Conservation (phyloP, 1,284 basidiomycete species). For the Melampsora americana region DNA sequence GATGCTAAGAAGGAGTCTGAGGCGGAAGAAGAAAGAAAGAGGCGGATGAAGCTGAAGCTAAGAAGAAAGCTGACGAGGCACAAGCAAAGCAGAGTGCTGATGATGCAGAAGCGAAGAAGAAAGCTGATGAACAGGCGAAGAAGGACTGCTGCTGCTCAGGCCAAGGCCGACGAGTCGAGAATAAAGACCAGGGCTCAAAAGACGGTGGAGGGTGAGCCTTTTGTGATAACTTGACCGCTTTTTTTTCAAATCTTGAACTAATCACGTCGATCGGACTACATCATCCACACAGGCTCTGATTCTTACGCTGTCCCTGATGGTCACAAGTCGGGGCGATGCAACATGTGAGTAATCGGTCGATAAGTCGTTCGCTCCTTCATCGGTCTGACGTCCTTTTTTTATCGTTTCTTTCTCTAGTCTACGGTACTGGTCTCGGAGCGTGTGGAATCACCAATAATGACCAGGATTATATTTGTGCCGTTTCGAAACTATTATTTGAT, state of each 20-base stretch:
- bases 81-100: constrained; percentile 45
- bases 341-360: neutral
- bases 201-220: neutral
- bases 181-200: neutral
- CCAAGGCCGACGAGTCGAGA: constrained; percentile 3
- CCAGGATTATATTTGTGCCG: constrained; percentile 62
- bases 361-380: neutral
- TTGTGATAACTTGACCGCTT: neutral
- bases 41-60: constrained; percentile 34
- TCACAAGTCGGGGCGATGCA: neutral
- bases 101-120: constrained; percentile 43
- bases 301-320: neutral
- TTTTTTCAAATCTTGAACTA: neutral
- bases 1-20: constrained; percentile 11
- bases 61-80: constrained; percentile 8
- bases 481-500: constrained; percentile 63
- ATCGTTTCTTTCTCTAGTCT: constrained; percentile 50
- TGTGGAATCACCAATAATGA: constrained; percentile 65
- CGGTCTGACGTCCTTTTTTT: neutral
- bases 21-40: neutral
- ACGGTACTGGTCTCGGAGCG: constrained; percentile 64
- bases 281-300: too few relatives aligned
- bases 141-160: neutral
- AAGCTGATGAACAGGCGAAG: constrained; percentile 41
- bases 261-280: too few relatives aligned